Evolutionary conservation across 768 basidiomycete species (phyloP).

Genomic region (Pleurotus sapidus): DNA sequence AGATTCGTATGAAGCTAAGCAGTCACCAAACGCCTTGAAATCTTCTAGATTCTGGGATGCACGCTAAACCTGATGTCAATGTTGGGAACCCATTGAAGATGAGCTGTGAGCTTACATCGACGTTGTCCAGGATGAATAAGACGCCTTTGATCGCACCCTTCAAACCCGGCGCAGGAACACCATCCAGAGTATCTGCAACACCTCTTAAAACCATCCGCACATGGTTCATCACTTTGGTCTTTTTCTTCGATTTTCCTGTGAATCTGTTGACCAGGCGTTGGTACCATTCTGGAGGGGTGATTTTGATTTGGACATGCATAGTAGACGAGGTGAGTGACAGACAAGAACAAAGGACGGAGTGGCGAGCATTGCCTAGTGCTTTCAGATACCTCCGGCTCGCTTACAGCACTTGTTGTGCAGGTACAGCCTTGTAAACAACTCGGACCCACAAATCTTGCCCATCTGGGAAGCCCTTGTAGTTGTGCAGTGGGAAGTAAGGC

Average conservation of each 20-base stretch:
- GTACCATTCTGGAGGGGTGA: not conserved
- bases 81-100: too few species aligned
- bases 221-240: not conserved
- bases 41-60: not conserved
- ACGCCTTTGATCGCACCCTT: not conserved
- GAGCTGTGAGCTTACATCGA: conserved; percentile 5
- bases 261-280: not conserved
- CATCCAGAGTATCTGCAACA: not conserved
- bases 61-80: too few species aligned
- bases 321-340: too few species aligned
- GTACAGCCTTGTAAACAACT: too few species aligned
- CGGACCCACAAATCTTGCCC: too few species aligned
- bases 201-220: conserved; percentile 9
- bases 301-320: too few species aligned
- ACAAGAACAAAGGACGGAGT: too few species aligned
- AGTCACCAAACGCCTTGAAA: not conserved
- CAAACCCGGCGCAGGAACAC: not conserved
- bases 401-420: too few species aligned
- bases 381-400: too few species aligned
- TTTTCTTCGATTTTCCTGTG: not conserved
- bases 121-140: not conserved
- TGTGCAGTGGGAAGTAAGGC: too few species aligned
- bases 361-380: too few species aligned
- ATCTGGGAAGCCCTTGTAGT: too few species aligned
- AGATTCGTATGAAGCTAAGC: not conserved